Evolutionary conservation across 2,329 filamentous ascomycete genomes (phyloP).

Genomic region (Teratosphaeriaceae sp.): DNA sequence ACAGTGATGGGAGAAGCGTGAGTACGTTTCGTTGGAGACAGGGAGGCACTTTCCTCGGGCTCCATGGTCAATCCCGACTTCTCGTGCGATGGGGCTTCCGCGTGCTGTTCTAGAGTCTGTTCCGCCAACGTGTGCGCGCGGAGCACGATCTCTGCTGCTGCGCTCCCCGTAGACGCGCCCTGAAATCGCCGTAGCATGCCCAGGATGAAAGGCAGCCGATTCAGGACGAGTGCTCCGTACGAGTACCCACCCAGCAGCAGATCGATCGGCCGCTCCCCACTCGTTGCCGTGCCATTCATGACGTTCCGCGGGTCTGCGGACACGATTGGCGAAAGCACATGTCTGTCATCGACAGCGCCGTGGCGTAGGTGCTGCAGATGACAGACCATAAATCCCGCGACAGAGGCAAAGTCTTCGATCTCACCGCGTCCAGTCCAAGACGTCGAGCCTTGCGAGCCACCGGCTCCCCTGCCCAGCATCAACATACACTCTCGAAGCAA

Average conservation of each 20-base stretch:
- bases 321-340: constrained; percentile 1
- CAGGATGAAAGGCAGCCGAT: constrained; percentile 56
- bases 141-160: constrained; percentile 61
- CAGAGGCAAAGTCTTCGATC: constrained; percentile 71
- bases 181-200: constrained; percentile 55
- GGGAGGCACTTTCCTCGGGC: constrained; percentile 10
- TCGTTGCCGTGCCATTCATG: constrained; percentile 4
- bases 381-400: constrained; percentile 71
- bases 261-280: constrained; percentile 5
- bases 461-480: constrained; percentile 58
- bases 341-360: background rate
- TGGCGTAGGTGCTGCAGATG: constrained; percentile 56
- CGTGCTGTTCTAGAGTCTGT: constrained; percentile 49
- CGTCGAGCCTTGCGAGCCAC: constrained; percentile 66
- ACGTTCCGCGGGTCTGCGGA: background rate
- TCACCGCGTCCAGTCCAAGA: constrained; percentile 85
- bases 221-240: constrained; percentile 79
- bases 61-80: constrained; percentile 14
- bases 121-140: constrained; percentile 63
- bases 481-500: too few species aligned
- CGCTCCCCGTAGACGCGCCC: constrained; percentile 46
- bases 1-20: constrained; percentile 22
- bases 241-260: constrained; percentile 75
- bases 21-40: constrained; percentile 1
- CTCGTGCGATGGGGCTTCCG: constrained; percentile 7